Evolutionary conservation across 441 rosid genomes (phyloP), one percentile per base, ranked within the genome.

Genomic region (Gossypium lobatum): DNA sequence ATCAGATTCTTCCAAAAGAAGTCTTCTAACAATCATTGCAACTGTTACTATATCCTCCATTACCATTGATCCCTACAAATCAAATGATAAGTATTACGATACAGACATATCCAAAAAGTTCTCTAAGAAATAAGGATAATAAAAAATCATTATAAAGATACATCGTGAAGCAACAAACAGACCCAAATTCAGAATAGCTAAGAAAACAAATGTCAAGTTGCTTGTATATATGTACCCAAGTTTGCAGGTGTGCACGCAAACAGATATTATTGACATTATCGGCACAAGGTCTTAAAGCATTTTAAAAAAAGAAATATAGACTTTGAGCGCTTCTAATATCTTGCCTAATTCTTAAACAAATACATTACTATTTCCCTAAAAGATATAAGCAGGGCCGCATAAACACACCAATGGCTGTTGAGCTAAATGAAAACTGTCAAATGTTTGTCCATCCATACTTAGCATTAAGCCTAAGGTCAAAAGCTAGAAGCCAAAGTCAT

Each of bases 1-100:
- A 80, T 93, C 99, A 85, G 97, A 86, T 80, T 93, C 98, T 86
- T 93, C 98, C 79, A 85, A 73, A 72, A 93, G 90, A 83, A 96
- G 97, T 85, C 98, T 86, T 84, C 91, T 87, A 77, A 88, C 83
- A 67, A 90, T 80, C 96, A 96, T 90, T 78, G 98, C 95, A 81
- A 91, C 86, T 76, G 91, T 80, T 68, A 96, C 87, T 53, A 87
- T 83, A 83, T 88, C 88, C 79, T 89, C 96, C 96, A 93, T 86
- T 73, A 87, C 78, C 74, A 78, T 83, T 25, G 91, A 82, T 20
- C 84, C 92, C 99, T 96, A 77, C 83, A 87, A 80, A 54, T 53
- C 48, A 75, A 8, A 53, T 42, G 37, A 75, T 26, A 70, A 45
- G 16, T 37, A 71, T 78, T 53, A 73, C 74, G 10, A 64, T 74